Percentiles rank a stretch among this genome's conserved stretches.
Evolutionary conservation across 2,329 filamentous ascomycete genomes (phyloP).

Genomic region (Talaromyces sp.): DNA sequence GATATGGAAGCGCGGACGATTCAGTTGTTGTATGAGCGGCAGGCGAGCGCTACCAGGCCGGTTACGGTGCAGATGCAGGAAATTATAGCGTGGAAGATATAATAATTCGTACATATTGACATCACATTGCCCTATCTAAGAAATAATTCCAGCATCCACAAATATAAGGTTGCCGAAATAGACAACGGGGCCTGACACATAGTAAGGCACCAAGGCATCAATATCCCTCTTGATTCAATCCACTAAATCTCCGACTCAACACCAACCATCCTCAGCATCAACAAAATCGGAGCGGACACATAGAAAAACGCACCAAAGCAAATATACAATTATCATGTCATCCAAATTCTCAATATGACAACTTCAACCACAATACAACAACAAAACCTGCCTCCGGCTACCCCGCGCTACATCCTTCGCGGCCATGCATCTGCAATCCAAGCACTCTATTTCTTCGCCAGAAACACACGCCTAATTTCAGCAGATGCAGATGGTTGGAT

Average conservation of each 20-base stretch:
- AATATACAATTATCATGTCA: not conserved
- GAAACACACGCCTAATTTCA: conserved; percentile 74
- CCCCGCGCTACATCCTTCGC: conserved; percentile 70
- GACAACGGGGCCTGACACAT: not conserved
- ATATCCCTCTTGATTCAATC: not conserved
- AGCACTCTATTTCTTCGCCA: conserved; percentile 66
- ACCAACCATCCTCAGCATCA: not conserved
- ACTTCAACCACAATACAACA: conserved; percentile 16
- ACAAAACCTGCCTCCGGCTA: conserved; percentile 45
- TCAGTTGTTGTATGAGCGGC: conserved; percentile 4
- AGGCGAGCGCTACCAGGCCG: conserved; percentile 4
- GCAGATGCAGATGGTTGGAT: conserved; percentile 90
- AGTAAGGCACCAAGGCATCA: conserved; percentile 15
- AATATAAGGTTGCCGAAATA: not conserved
- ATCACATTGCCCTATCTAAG: not conserved
- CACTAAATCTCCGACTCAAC: not conserved
- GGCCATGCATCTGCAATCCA: conserved; percentile 82
- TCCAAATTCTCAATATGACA: not conserved
- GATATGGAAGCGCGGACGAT: conserved; percentile 8
- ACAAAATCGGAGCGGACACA: not conserved
- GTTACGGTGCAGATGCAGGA: conserved; percentile 7
- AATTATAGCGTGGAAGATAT: conserved; percentile 1
- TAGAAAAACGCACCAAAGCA: not conserved
- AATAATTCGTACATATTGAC: not conserved
- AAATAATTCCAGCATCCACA: not conserved